These are phyloP conservation scores for Magnolia changhungtana DNA, from an alignment of 164 flowering plant genomes.

Conservation along the genomic window DNA sequence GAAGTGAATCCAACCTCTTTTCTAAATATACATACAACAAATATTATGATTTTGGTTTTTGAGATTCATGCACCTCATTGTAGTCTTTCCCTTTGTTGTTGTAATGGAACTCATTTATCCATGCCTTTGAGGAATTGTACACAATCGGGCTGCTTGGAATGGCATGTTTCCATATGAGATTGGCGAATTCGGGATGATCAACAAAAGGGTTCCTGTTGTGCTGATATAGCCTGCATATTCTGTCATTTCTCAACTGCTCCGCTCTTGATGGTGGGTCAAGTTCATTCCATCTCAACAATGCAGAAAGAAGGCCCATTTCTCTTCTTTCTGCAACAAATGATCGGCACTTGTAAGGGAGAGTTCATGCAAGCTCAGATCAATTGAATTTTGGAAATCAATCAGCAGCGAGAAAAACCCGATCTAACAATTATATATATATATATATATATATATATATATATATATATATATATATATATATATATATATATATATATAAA, in stretches of 20 bases:
- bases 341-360: not conserved
- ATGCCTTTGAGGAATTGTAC: slow-evolving; percentile 13
- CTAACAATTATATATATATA: too few relatives aligned
- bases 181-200: slow-evolving; percentile 55
- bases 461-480: too few relatives aligned
- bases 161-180: slow-evolving; percentile 39
- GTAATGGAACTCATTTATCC: slow-evolving; percentile 30
- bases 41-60: not conserved
- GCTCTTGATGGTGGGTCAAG: slow-evolving; percentile 52
- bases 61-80: slow-evolving; percentile 22
- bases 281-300: slow-evolving; percentile 46
- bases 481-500: too few relatives aligned
- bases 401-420: too few relatives aligned
- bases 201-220: slow-evolving; percentile 58
- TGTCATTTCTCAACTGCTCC: slow-evolving; percentile 46
- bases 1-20: too few relatives aligned
- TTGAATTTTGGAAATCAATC: not conserved
- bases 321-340: slow-evolving; percentile 23
- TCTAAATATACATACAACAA: too few relatives aligned
- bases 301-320: slow-evolving; percentile 52
- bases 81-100: slow-evolving; percentile 25
- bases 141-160: slow-evolving; percentile 2
- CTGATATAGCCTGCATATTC: slow-evolving; percentile 46
- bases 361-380: not conserved
- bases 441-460: too few relatives aligned